Base-by-base conservation (phyloP, 331 rosid species). In the Malus hybrid region DNA sequence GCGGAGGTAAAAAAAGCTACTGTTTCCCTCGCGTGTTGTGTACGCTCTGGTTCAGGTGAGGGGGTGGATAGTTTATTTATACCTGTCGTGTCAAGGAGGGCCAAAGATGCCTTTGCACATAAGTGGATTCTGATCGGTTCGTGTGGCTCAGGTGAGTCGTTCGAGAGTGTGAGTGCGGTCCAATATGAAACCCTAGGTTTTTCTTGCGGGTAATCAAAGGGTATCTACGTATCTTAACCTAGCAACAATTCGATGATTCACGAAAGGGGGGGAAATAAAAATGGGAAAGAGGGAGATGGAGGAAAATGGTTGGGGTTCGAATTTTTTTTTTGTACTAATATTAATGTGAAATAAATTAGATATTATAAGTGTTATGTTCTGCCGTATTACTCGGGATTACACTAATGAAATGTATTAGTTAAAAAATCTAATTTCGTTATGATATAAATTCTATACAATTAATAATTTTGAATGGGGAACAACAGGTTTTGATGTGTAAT, bases 41-140 rank as follows among this genome's bases (percentile, higher is more conserved):
- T 84, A 91, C 90, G 92, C 93, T 61, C 81, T 7, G 54, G n/a
- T 63, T 63, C 50, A 22, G 31, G 7, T 1, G 39, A 5, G 74
- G 36, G 54, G 72, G 78, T 16, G 54, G 3, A 50, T 24, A 75
- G 64, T 82, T 82, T 77, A 66, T 83, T 78, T 83, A 75, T 78
- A 73, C 90, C 84, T 84, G 90, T 89, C 96, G 88, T 82, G 91
- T 91, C 90, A 79, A 64, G 76, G 70, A 88, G 80, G 86, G 83
- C 85, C 55, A 75, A 85, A 85, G 88, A 86, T 86, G 87, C 90
- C 86, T 67, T 69, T 68, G 91, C 97, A 91, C 93, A 83, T 82
- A 81, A 79, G 72, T 27, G 3, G 50, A 1, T 65, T 60, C 0
- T 42, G 32, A 88, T 87, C 87, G 84, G 97, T 73, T 24, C 93